Percentiles rank a stretch among this genome's conserved stretches.
phyloP scores from a whole-genome alignment of 2,329 filamentous ascomycete species.

The Botryotinia globosa region DNA sequence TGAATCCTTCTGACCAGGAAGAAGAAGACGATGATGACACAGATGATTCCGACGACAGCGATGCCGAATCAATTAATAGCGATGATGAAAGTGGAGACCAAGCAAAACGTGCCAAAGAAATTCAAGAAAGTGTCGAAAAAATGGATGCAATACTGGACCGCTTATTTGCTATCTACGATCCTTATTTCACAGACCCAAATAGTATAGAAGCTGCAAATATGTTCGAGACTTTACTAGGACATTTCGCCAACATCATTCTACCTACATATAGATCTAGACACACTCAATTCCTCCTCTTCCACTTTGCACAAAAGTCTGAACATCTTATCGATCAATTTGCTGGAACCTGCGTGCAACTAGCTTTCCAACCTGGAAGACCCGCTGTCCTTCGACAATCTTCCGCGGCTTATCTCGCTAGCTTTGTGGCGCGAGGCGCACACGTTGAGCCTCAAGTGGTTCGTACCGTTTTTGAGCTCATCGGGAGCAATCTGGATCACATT shows the following conservation, averaged over 20 bases:
- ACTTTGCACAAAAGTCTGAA: constrained; percentile 82
- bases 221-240: constrained; percentile 76
- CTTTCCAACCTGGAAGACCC: constrained; percentile 62
- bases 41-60: constrained; percentile 55
- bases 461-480: constrained; percentile 76
- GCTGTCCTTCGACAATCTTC: constrained; percentile 78
- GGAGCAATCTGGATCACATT: constrained; percentile 72
- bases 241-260: constrained; percentile 84
- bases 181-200: constrained; percentile 66
- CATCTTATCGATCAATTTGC: constrained; percentile 79
- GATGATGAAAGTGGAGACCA: constrained; percentile 68
- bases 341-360: constrained; percentile 69
- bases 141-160: constrained; percentile 87
- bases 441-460: constrained; percentile 75
- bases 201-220: constrained; percentile 67
- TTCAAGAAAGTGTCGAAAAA: constrained; percentile 83
- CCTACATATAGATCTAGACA: constrained; percentile 90
- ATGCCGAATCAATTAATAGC: constrained; percentile 68
- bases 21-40: constrained; percentile 52
- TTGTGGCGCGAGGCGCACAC: constrained; percentile 84
- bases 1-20: constrained; percentile 45
- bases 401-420: constrained; percentile 89
- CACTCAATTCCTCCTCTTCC: constrained; percentile 93
- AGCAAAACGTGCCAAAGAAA: constrained; percentile 61
- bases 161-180: constrained; percentile 79